phyloP scores from a whole-genome alignment of 2,329 filamentous ascomycete genomes.

The Neopestalotiopsis sp. region DNA sequence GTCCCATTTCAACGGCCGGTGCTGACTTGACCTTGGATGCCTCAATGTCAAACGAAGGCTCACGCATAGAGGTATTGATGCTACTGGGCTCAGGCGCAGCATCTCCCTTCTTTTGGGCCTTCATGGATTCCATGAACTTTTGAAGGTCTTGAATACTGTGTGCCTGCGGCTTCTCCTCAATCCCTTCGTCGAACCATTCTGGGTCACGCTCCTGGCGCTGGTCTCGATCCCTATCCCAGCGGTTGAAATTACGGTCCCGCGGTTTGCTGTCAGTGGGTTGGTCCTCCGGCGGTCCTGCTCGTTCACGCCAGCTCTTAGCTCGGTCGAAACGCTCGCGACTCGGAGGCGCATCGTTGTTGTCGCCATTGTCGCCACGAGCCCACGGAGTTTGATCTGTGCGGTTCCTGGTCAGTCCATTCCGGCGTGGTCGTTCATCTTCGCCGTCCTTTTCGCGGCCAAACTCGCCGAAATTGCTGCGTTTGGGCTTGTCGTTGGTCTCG shows the following conservation, averaged over 20 bases:
- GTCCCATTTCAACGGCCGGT: constrained; percentile 67
- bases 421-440: constrained; percentile 62
- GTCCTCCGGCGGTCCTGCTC: constrained; percentile 49
- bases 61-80: constrained; percentile 41
- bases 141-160: constrained; percentile 92
- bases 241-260: constrained; percentile 6
- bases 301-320: constrained; percentile 67
- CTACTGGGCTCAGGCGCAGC: constrained; percentile 35
- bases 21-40: constrained; percentile 61
- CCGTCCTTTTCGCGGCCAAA: constrained; percentile 51
- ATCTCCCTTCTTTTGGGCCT: constrained; percentile 59
- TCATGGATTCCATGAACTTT: constrained; percentile 93
- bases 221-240: constrained; percentile 48
- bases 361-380: constrained; percentile 65
- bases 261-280: constrained; percentile 9
- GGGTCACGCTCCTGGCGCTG: constrained; percentile 77
- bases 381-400: constrained; percentile 72
- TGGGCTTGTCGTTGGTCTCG: constrained; percentile 59
- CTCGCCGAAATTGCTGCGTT: constrained; percentile 54
- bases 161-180: constrained; percentile 69
- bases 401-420: constrained; percentile 68
- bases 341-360: constrained; percentile 36
- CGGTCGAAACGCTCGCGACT: constrained; percentile 61
- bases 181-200: constrained; percentile 84
- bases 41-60: constrained; percentile 48